Evolutionary conservation across 495 filamentous ascomycete species (phyloP), one percentile per base, ranked within the genome.

Genomic region (Aspergillus carlsbadensis): DNA sequence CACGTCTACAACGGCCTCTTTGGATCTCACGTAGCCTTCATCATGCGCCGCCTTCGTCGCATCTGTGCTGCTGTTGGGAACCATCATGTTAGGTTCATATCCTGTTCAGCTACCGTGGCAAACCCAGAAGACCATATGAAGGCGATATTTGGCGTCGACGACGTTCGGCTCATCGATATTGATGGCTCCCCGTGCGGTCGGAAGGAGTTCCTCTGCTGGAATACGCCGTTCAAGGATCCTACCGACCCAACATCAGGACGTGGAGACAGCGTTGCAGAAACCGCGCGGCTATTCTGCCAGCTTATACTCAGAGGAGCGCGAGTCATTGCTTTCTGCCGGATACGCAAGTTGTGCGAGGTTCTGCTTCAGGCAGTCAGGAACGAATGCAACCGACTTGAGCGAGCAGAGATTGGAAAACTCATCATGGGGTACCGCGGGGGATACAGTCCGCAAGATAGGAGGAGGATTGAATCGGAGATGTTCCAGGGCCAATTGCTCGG

Each of bases 141-240:
- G 69, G 89, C 88, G 1, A 87, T 99, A 36, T 99, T 98, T 64
- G 92, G 92, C n/a, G 80, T 96, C 21, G 80, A 92, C 20, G 72
- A 84, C 29, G 88, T 96, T 8, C 81, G 79, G 54, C 65, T 98
- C 35, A 84, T 89, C 2, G 91, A 96, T 72, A 91, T 90, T 68
- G 94, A 98, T 64, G 94, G 94, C 2, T 96, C 92, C 3, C 95
- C 94, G 1, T 90, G 90, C 10, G 94, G 94, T 6, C 79, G 91
- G 22, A 99, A 99, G 64, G 92, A 96, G 66, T 98, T 98, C 54
- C 70, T 99, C 7, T 96, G 91, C 72, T 99, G 94, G 94, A 98
- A 98, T 59, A 96, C 95, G 1, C 95, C 94, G 2, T 96, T 86
- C 74, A 96, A 90, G 74, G 94, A 96, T 64, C 90, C 92, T 1